Conservation (phyloP, 2,329 filamentous ascomycete species). For the Trichoderma citrinoviride region DNA sequence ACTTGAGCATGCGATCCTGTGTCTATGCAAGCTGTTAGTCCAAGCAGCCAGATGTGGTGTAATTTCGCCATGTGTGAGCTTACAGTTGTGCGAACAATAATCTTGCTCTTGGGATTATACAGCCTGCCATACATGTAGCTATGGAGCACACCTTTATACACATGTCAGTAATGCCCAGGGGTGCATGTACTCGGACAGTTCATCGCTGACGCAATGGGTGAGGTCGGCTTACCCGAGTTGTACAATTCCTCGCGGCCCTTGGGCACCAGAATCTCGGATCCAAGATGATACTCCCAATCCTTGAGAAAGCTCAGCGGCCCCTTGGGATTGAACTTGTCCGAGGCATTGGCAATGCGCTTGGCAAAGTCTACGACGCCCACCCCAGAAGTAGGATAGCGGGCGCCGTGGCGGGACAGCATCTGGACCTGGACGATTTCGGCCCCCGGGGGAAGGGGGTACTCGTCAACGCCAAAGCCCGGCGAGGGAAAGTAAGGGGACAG, state of each 20-base stretch:
- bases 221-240: constrained; percentile 49
- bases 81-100: constrained; percentile 68
- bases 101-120: constrained; percentile 69
- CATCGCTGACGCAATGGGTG: background rate
- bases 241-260: constrained; percentile 71
- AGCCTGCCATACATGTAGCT: constrained; percentile 70
- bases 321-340: constrained; percentile 53
- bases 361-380: constrained; percentile 56
- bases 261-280: constrained; percentile 68
- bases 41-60: too few relatives aligned
- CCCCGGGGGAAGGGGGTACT: constrained; percentile 64
- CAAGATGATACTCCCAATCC: constrained; percentile 66
- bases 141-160: constrained; percentile 60
- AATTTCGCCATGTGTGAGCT: constrained; percentile 10
- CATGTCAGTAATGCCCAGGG: background rate
- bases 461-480: constrained; percentile 70
- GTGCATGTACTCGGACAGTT: background rate
- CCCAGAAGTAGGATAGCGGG: constrained; percentile 66
- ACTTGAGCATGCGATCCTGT: constrained; percentile 74
- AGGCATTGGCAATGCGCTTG: constrained; percentile 54
- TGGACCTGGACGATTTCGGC: constrained; percentile 67
- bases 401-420: constrained; percentile 72
- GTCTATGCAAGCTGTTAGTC: constrained; percentile 42
- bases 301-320: constrained; percentile 65
- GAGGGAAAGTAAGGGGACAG: constrained; percentile 69